A percentile compares a stretch with the other conserved stretches of the same genome.
phyloP scores from a whole-genome alignment of 306 rosid genomes.

The Rosa lucieae region DNA sequence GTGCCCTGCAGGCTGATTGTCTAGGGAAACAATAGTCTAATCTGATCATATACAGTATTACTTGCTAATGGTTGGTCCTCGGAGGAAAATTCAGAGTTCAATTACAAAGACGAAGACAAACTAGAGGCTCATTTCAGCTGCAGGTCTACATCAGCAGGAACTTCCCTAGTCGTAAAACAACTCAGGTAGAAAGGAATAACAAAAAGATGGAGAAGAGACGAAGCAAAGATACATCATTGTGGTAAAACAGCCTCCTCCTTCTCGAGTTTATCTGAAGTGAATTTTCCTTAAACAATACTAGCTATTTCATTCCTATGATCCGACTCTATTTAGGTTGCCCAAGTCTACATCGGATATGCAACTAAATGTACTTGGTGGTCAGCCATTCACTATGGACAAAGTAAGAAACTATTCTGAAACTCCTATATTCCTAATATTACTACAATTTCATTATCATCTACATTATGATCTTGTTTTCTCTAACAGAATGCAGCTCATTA shows the following conservation, averaged over 20 bases:
- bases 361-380: conserved; percentile 28
- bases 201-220: conserved; percentile 11
- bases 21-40: neutral
- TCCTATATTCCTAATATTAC: neutral
- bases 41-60: neutral
- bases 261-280: neutral
- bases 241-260: conserved; percentile 14
- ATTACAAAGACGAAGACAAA: neutral
- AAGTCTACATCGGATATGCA: conserved; percentile 29
- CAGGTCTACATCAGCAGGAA: neutral
- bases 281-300: neutral
- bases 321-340: conserved; percentile 25
- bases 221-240: conserved; percentile 10
- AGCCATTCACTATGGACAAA: conserved; percentile 22
- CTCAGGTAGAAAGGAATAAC: neutral
- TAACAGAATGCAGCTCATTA: neutral
- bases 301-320: neutral
- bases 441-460: neutral
- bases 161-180: conserved; percentile 2
- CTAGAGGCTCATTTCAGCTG: conserved; percentile 7
- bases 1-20: neutral
- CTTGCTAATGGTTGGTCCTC: neutral
- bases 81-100: neutral
- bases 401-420: conserved; percentile 12
- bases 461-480: neutral